Percentiles rank a stretch among this genome's conserved stretches.
phyloP scores from a whole-genome alignment of 1,284 basidiomycete genomes.

The Lentinula novae-zelandiae region DNA sequence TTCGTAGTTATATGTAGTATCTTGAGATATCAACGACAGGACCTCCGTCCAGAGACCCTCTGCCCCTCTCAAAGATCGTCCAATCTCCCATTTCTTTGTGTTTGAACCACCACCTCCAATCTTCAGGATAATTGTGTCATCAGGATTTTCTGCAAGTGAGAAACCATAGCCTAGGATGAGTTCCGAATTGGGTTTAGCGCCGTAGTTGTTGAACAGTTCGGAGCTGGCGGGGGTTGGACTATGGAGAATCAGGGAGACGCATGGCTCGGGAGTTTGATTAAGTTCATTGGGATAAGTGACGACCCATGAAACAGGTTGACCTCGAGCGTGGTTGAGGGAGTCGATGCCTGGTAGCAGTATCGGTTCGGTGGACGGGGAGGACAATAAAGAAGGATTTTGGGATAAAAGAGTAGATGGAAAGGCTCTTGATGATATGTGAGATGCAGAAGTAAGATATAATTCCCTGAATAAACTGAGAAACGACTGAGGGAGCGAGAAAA shows the following conservation, averaged over 20 bases:
- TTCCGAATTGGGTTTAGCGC: slow-evolving; percentile 82
- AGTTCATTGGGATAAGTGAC: slow-evolving; percentile 38
- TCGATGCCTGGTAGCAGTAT: slow-evolving; percentile 86
- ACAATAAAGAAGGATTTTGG: slow-evolving; percentile 45
- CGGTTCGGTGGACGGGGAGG: slow-evolving; percentile 57
- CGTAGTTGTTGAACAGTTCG: slow-evolving; percentile 90
- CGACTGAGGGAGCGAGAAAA: not conserved
- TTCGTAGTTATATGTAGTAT: slow-evolving; percentile 44
- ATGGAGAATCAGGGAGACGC: slow-evolving; percentile 46
- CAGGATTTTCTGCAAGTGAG: slow-evolving; percentile 69
- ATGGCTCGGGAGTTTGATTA: slow-evolving; percentile 7
- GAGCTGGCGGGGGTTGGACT: slow-evolving; percentile 33
- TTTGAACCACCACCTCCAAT: slow-evolving; percentile 47
- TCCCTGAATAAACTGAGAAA: slow-evolving; percentile 46
- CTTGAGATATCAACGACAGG: slow-evolving; percentile 33
- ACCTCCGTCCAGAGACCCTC: slow-evolving; percentile 62
- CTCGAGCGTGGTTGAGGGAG: slow-evolving; percentile 76
- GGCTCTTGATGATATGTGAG: slow-evolving; percentile 81
- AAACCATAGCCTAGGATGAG: slow-evolving; percentile 89
- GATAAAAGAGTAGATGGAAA: slow-evolving; percentile 83
- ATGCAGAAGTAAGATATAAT: slow-evolving; percentile 63
- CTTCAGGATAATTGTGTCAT: slow-evolving; percentile 80
- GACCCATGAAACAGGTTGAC: slow-evolving; percentile 76
- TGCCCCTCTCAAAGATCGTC: slow-evolving; percentile 48
- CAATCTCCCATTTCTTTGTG: slow-evolving; percentile 57